Conservation (phyloP, 805 yeast species). For the Candida fluviatilis region DNA sequence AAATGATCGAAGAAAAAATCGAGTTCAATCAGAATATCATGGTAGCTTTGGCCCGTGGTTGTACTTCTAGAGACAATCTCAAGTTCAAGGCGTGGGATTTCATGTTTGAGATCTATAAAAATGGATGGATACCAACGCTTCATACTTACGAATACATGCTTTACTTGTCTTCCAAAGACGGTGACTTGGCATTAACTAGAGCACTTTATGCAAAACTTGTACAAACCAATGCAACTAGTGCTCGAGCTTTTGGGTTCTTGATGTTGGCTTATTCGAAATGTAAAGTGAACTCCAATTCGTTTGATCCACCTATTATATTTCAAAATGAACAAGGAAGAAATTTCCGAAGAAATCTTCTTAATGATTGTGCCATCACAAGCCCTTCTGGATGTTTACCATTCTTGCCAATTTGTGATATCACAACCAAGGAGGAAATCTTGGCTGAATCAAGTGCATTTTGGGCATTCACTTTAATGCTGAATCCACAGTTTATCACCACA, state of each 20-base stretch:
- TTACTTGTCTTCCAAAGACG: constrained; percentile 72
- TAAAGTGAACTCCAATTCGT: constrained; percentile 11
- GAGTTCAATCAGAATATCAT: constrained; percentile 34
- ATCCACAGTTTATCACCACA: constrained; percentile 40
- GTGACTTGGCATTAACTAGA: constrained; percentile 69
- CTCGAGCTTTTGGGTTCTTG: constrained; percentile 41
- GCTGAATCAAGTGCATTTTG: constrained; percentile 80
- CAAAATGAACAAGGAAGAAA: constrained; percentile 43
- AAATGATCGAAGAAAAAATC: constrained; percentile 42
- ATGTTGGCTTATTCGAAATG: constrained; percentile 46
- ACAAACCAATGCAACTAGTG: constrained; percentile 30
- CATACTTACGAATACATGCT: constrained; percentile 64
- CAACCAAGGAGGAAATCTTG: constrained; percentile 39
- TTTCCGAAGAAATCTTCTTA: constrained; percentile 44
- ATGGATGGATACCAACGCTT: constrained; percentile 39
- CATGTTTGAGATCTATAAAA: constrained; percentile 57
- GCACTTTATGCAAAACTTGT: constrained; percentile 54
- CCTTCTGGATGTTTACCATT: constrained; percentile 51
- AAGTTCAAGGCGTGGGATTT: constrained; percentile 71
- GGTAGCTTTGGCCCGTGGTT: constrained; percentile 63
- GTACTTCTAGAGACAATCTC: constrained; percentile 49
- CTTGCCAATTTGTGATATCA: constrained; percentile 52
- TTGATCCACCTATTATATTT: constrained; percentile 20
- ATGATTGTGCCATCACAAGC: constrained; percentile 15
- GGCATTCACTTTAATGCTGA: constrained; percentile 45